These are phyloP conservation scores for Aphanomyces invadans DNA, from an alignment of 352 stramenopile genomes.

Conservation along the genomic window DNA sequence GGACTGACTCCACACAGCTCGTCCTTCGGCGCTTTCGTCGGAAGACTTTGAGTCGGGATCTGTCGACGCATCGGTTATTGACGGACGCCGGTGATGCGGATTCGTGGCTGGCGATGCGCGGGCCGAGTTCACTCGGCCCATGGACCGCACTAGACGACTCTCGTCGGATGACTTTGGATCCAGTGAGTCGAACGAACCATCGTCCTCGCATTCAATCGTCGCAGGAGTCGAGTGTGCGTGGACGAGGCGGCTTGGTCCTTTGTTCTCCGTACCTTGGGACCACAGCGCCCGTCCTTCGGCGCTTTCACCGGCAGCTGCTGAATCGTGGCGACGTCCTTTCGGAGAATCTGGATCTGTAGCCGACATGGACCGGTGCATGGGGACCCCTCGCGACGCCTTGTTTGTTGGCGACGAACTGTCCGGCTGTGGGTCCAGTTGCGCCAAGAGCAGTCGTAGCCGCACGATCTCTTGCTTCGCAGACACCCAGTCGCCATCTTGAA, in stretches of 20 bases:
- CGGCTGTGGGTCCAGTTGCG: neutral
- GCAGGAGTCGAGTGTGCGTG: too few species aligned
- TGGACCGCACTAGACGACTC: neutral
- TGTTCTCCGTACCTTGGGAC: conserved; percentile 4
- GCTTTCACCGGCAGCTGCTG: conserved; percentile 4
- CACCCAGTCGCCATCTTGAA: conserved; percentile 19
- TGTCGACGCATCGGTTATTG: neutral
- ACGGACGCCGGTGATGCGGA: neutral
- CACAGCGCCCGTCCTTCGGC: conserved; percentile 8
- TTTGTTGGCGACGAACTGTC: neutral
- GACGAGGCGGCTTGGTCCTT: neutral
- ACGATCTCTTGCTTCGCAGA: conserved; percentile 15
- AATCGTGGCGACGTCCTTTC: neutral
- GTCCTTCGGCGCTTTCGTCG: conserved; percentile 9
- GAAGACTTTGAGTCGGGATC: neutral
- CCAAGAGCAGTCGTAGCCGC: conserved; percentile 5
- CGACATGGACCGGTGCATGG: neutral
- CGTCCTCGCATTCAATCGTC: too few species aligned
- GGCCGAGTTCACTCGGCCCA: neutral
- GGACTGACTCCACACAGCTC: neutral
- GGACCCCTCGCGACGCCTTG: neutral
- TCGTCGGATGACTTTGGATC: neutral
- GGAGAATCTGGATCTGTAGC: neutral
- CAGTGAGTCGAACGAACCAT: too few species aligned
- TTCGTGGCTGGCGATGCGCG: neutral